These are phyloP conservation scores for Gautieria morchelliformis DNA, from an alignment of 768 basidiomycete species.

Conservation along the genomic window DNA sequence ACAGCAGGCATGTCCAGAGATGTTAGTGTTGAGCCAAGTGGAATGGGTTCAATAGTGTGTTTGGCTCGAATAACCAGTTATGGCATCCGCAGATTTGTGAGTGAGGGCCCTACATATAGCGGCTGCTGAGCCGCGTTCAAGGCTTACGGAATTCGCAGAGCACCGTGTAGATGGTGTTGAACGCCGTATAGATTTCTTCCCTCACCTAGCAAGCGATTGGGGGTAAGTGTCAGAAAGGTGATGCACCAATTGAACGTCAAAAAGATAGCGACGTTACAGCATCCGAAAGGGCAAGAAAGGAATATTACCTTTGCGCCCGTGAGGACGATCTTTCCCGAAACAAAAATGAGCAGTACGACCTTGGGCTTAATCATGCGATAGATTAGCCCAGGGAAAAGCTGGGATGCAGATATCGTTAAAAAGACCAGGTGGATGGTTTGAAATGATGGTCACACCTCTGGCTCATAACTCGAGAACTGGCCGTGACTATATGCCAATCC, in stretches of 20 bases:
- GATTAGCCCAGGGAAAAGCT: slow-evolving; percentile 98
- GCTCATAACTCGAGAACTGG: slow-evolving; percentile 95
- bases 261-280: slow-evolving; percentile 8
- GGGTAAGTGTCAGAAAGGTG: slow-evolving; percentile 35
- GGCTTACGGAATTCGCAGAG: slow-evolving; percentile 92
- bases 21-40: no score
- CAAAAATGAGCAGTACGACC: slow-evolving; percentile 96
- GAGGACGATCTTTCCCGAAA: slow-evolving; percentile 97
- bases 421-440: neutral
- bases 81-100: no score
- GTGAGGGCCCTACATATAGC: no score
- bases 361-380: slow-evolving; percentile 99
- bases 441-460: slow-evolving; percentile 68
- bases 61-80: no score
- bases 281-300: slow-evolving; percentile 20
- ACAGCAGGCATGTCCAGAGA: no score
- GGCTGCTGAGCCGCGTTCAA: neutral
- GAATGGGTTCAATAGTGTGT: no score
- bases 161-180: slow-evolving; percentile 99
- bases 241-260: slow-evolving; percentile 37
- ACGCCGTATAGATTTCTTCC: slow-evolving; percentile 98
- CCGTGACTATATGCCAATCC: slow-evolving; percentile 97
- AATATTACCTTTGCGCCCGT: slow-evolving; percentile 93
- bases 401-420: slow-evolving; percentile 7
- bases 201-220: slow-evolving; percentile 57